Evolutionary conservation across 2,329 filamentous ascomycete species (phyloP).

Genomic region (Fusarium redolens): DNA sequence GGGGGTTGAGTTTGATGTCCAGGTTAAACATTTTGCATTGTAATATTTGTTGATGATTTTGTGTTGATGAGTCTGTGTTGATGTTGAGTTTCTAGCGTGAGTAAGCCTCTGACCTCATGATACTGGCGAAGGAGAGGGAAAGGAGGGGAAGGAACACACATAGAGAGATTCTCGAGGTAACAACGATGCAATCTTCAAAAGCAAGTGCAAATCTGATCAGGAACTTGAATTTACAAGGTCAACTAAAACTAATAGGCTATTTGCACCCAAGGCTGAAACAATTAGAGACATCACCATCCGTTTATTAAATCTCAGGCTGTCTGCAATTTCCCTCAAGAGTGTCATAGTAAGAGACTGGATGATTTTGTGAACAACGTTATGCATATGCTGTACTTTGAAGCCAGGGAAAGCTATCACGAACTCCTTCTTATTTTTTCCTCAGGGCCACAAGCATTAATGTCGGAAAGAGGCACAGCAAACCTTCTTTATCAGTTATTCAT

Average conservation of each 20-base stretch:
- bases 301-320: too few relatives aligned
- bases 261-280: too few relatives aligned
- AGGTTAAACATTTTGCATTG: neutral
- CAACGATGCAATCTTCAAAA: neutral
- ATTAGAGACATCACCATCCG: too few relatives aligned
- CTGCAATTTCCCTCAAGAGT: too few relatives aligned
- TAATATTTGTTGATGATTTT: neutral
- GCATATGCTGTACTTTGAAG: too few relatives aligned
- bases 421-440: neutral
- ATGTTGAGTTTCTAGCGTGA: neutral
- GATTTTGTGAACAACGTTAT: too few relatives aligned
- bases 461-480: neutral
- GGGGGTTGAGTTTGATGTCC: neutral
- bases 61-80: neutral
- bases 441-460: neutral
- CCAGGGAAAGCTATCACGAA: neutral
- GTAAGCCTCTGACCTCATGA: neutral
- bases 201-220: neutral
- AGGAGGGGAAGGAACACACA: neutral
- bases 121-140: neutral
- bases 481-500: neutral
- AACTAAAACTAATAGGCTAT: neutral
- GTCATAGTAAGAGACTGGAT: too few relatives aligned
- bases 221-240: neutral
- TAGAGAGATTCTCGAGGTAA: neutral